These are phyloP conservation scores for Gaeumannomyces sp. DNA, from an alignment of 2,329 filamentous ascomycete species.

Conservation along the genomic window DNA sequence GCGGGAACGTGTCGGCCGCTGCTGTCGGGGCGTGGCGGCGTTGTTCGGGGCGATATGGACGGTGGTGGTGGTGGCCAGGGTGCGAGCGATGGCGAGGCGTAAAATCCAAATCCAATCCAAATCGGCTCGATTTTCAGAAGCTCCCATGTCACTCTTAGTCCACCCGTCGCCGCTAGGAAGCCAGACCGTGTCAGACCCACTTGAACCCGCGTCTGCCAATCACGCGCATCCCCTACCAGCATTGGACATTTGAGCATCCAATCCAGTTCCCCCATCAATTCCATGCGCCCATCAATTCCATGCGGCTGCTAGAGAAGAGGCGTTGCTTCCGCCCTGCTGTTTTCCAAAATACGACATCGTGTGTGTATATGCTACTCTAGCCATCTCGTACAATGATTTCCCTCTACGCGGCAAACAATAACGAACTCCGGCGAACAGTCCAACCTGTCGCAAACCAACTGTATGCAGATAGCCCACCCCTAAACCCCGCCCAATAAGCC, in stretches of 20 bases:
- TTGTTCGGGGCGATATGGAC: not conserved
- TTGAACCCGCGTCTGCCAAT: not conserved
- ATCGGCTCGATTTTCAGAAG: not conserved
- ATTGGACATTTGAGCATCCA: too few relatives aligned
- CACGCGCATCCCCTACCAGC: too few relatives aligned
- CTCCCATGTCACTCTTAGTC: not conserved
- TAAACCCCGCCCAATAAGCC: not conserved
- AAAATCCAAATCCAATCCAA: not conserved
- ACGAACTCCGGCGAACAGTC: not conserved
- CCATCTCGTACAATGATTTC: not conserved
- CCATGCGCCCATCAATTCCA: too few relatives aligned
- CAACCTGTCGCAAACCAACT: not conserved
- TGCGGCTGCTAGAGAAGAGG: too few relatives aligned
- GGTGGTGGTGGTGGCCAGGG: conserved; percentile 1
- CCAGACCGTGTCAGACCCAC: not conserved
- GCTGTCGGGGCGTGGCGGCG: not conserved
- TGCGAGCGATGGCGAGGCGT: conserved; percentile 5
- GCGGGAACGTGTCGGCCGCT: not conserved
- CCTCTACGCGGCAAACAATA: not conserved
- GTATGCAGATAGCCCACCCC: not conserved
- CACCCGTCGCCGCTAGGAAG: not conserved
- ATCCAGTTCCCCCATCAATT: too few relatives aligned
- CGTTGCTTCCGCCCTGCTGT: too few relatives aligned
- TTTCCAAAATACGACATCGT: not conserved
- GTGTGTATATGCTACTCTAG: not conserved